phyloP scores from a whole-genome alignment of 768 basidiomycete species.

The Auricularia sp. region DNA sequence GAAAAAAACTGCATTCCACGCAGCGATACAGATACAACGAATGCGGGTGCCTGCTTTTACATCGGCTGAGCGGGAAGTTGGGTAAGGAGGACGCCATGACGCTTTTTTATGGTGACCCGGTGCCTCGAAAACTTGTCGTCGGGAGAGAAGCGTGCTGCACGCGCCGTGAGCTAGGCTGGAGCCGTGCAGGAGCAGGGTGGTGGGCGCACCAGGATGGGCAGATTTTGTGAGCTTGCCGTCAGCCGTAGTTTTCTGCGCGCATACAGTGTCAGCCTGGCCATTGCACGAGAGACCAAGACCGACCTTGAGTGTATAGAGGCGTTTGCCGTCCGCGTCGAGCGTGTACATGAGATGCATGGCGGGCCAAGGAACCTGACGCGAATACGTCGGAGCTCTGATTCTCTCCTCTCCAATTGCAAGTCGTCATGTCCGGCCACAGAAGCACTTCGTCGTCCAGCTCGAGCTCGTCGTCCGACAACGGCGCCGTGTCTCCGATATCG shows the following conservation, averaged over 20 bases:
- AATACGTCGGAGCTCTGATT: neutral
- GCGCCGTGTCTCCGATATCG: neutral
- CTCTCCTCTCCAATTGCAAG: neutral
- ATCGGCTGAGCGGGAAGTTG: conserved; percentile 84
- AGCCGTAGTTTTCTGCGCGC: conserved; percentile 71
- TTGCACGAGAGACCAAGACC: conserved; percentile 10
- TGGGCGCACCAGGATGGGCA: conserved; percentile 80
- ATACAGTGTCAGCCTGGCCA: conserved; percentile 3
- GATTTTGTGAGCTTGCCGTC: conserved; percentile 82
- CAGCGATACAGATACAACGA: conserved; percentile 12
- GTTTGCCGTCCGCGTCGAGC: conserved; percentile 60
- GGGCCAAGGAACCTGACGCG: neutral
- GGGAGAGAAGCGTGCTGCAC: conserved; percentile 87
- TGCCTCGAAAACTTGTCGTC: conserved; percentile 99
- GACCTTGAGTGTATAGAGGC: conserved; percentile 90
- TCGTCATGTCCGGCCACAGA: too few relatives aligned
- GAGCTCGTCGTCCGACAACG: neutral
- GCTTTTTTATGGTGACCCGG: conserved; percentile 93
- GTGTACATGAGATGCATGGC: conserved; percentile 97
- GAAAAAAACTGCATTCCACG: too few relatives aligned
- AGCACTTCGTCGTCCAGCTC: neutral
- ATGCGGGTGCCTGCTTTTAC: conserved; percentile 54
- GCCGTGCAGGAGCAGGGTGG: neutral
- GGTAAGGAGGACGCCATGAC: conserved; percentile 79
- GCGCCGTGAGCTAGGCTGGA: neutral